Percentiles rank a stretch among this genome's conserved stretches.
Evolutionary conservation across 306 rosid species (phyloP).

Genomic region (Lathyrus sativus): DNA sequence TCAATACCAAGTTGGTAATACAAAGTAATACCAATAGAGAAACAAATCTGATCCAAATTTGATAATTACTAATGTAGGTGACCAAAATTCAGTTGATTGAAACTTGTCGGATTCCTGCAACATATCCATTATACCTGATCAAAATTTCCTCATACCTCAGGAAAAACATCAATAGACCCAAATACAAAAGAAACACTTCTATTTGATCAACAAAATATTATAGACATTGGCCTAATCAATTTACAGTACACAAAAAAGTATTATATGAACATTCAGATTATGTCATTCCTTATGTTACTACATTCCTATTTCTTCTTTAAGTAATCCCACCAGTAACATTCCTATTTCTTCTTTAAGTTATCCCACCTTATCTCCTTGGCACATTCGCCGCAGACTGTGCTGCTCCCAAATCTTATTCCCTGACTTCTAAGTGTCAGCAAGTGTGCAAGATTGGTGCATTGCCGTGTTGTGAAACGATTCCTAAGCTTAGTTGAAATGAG

Average conservation of each 20-base stretch:
- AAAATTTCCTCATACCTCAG: neutral
- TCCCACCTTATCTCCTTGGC: conserved; percentile 91
- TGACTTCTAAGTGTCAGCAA: conserved; percentile 88
- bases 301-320: conserved; percentile 48
- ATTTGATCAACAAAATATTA: conserved; percentile 32
- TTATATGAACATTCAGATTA: conserved; percentile 35
- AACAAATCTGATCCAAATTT: neutral
- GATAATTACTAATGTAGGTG: neutral
- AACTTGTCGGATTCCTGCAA: neutral
- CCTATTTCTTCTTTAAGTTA: conserved; percentile 51
- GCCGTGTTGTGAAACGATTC: conserved; percentile 51
- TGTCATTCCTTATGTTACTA: conserved; percentile 38
- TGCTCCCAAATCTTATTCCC: conserved; percentile 72
- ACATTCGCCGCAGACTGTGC: conserved; percentile 91
- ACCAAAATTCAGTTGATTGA: neutral
- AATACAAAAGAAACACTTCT: conserved; percentile 20
- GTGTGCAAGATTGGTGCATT: conserved; percentile 88
- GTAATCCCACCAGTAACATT: conserved; percentile 65
- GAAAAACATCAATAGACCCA: conserved; percentile 5
- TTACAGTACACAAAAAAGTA: conserved; percentile 15
- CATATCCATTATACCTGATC: neutral
- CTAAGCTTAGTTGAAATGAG: conserved; percentile 41
- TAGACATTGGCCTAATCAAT: conserved; percentile 9
- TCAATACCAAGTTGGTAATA: too few species aligned
- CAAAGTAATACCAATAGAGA: neutral